Evolutionary conservation across 768 basidiomycete genomes (phyloP).

Genomic region (Terana coerulea): DNA sequence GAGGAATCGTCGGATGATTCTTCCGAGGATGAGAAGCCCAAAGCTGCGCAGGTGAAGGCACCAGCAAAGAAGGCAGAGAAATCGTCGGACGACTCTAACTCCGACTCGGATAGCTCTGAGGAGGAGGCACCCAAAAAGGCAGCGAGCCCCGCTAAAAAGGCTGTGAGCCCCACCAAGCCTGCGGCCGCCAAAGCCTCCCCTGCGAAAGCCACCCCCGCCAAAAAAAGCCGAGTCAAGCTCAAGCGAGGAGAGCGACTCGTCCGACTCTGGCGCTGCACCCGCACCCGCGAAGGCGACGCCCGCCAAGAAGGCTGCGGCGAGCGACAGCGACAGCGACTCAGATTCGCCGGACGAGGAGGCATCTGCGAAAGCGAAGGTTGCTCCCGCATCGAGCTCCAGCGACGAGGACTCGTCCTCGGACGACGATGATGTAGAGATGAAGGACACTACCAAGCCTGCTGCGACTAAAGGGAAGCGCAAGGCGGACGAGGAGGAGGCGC

Average conservation of each 20-base stretch:
- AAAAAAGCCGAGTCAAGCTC: constrained; percentile 14
- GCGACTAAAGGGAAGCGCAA: constrained; percentile 69
- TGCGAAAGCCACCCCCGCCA: constrained; percentile 10
- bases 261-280: too few species aligned
- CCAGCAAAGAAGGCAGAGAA: constrained; percentile 19
- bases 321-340: constrained; percentile 18
- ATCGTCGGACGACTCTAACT: constrained; percentile 5
- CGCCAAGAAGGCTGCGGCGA: constrained; percentile 16
- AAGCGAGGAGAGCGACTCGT: constrained; percentile 14
- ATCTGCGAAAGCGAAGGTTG: constrained; percentile 18
- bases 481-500: constrained; percentile 57
- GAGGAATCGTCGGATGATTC: constrained; percentile 18
- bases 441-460: constrained; percentile 34
- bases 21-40: constrained; percentile 37
- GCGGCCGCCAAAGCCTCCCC: constrained; percentile 16
- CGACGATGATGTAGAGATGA: constrained; percentile 53
- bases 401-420: constrained; percentile 25
- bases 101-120: constrained; percentile 9
- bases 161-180: constrained; percentile 24
- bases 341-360: constrained; percentile 21
- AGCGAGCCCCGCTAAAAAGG: constrained; percentile 14
- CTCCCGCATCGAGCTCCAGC: constrained; percentile 20
- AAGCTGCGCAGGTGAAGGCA: constrained; percentile 32
- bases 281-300: constrained; percentile 16
- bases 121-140: constrained; percentile 19